Evolutionary conservation across 106 monocot species (phyloP).

Genomic region (Allium cepa): DNA sequence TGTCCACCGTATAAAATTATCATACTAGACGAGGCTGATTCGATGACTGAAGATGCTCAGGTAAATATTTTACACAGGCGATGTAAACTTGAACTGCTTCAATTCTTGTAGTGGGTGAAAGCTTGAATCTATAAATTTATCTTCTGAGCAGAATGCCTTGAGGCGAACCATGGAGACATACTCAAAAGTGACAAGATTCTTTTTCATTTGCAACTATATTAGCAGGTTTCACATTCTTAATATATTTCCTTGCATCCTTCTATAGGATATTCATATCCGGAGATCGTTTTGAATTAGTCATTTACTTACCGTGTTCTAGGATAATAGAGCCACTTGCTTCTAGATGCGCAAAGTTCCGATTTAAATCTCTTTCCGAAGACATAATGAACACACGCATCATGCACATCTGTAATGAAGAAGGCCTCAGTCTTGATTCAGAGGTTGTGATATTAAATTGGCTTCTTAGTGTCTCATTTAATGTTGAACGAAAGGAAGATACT

Average conservation of each 20-base stretch:
- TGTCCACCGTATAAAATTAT: conserved; percentile 97
- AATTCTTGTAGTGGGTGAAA: neutral
- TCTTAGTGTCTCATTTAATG: neutral
- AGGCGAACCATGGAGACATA: conserved; percentile 97
- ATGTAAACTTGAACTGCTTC: neutral
- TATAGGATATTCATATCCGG: neutral
- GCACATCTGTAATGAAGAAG: conserved; percentile 88
- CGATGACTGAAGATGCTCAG: conserved; percentile 99
- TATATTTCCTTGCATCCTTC: neutral
- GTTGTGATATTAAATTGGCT: conserved; percentile 17
- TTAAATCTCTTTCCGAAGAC: conserved; percentile 84
- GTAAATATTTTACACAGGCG: conserved; percentile 16
- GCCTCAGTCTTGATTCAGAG: conserved; percentile 66
- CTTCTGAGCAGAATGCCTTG: conserved; percentile 76
- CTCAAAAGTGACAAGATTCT: conserved; percentile 94
- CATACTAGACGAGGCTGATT: conserved; percentile 96
- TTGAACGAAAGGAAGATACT: no score
- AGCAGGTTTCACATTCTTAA: conserved; percentile 51
- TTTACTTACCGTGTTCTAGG: conserved; percentile 21
- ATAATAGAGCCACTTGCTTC: conserved; percentile 99
- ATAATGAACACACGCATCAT: conserved; percentile 75
- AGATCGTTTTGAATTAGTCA: neutral
- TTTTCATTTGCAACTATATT: conserved; percentile 99
- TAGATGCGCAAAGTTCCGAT: conserved; percentile 98
- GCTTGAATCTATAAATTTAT: conserved; percentile 5